phyloP scores from a whole-genome alignment of 805 yeast genomes.

The Diddensiella transvaalensis region DNA sequence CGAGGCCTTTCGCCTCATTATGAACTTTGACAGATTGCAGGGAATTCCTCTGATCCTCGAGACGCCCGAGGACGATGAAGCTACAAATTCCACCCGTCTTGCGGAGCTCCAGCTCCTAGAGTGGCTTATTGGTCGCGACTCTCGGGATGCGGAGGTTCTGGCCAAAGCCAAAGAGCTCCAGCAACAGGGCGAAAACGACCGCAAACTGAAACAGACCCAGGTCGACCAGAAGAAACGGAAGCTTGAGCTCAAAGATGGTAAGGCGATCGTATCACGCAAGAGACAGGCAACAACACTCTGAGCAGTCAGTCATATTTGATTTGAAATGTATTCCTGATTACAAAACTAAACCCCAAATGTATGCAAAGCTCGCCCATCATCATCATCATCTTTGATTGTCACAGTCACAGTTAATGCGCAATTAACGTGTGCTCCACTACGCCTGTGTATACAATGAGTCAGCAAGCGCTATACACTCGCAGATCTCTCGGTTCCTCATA shows the following conservation, averaged over 20 bases:
- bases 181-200: constrained; percentile 59
- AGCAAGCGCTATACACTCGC: no score
- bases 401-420: no score
- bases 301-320: no score
- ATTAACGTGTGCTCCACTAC: no score
- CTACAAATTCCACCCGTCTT: constrained; percentile 44
- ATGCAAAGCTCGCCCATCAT: no score
- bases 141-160: constrained; percentile 53
- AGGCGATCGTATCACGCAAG: no score
- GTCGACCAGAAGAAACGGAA: constrained; percentile 47
- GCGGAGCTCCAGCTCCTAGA: constrained; percentile 76
- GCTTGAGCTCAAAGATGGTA: not conserved
- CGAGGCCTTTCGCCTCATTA: constrained; percentile 74
- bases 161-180: constrained; percentile 49
- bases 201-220: constrained; percentile 65
- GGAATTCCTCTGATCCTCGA: constrained; percentile 80
- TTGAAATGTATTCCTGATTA: no score
- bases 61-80: constrained; percentile 53
- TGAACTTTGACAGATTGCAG: constrained; percentile 60
- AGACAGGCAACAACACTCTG: no score
- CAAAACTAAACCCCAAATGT: no score
- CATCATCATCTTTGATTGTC: no score
- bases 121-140: constrained; percentile 62
- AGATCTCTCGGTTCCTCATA: no score
- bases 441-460: no score